These are phyloP conservation scores for Microsporum canis DNA, from an alignment of 2,329 filamentous ascomycete species.

Conservation along the genomic window DNA sequence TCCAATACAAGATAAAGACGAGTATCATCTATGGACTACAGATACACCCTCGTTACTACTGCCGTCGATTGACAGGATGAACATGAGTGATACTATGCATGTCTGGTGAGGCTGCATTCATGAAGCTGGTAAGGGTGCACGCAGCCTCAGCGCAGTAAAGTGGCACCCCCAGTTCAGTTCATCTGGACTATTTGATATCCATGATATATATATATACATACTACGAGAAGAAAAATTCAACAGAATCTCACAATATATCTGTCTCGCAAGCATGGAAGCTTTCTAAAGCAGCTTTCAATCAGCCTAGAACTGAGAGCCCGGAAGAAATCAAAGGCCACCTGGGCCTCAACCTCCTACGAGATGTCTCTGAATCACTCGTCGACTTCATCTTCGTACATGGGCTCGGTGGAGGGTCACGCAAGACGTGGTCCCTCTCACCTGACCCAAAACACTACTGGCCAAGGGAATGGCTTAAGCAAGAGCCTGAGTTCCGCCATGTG, in stretches of 20 bases:
- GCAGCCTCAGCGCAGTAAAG: too few species aligned
- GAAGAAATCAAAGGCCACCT: conserved; percentile 13
- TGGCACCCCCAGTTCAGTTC: too few species aligned
- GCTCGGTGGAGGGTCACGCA: conserved; percentile 28
- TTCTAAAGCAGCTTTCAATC: background rate
- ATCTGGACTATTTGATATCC: background rate
- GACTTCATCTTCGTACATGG: conserved; percentile 35
- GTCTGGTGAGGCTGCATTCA: background rate
- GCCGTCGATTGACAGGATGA: too few species aligned
- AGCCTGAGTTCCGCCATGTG: conserved; percentile 23
- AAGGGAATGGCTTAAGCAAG: background rate
- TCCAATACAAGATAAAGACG: too few species aligned
- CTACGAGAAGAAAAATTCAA: background rate
- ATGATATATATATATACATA: background rate
- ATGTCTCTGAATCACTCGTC: conserved; percentile 10
- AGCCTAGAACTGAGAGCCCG: background rate
- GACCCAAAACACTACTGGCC: conserved; percentile 13
- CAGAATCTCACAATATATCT: background rate
- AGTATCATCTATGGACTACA: too few species aligned
- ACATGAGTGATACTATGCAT: too few species aligned
- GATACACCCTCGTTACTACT: too few species aligned
- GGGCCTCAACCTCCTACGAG: conserved; percentile 14
- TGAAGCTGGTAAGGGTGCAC: background rate
- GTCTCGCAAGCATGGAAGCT: background rate
- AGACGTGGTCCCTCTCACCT: conserved; percentile 26